Base-by-base conservation (phyloP, 768 basidiomycete species). In the Artomyces pyxidatus region DNA sequence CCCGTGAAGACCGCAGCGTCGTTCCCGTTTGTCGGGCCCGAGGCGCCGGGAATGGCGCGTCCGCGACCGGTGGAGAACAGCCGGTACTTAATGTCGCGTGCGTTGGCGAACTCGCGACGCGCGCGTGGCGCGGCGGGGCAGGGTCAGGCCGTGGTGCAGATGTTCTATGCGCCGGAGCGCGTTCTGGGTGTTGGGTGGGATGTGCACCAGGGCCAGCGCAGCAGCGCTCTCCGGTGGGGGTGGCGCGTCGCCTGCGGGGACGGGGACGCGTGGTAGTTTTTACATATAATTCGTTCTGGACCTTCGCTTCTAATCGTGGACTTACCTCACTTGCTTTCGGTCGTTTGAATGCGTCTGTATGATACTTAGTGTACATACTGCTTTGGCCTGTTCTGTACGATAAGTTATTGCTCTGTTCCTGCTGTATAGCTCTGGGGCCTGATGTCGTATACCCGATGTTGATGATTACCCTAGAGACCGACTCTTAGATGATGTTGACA, bases 1-100 rank as follows among this genome's bases (percentile, higher is more conserved):
- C 27, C 19, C 5, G 16, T 38, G 0, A 17, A 23, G 37, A 6
- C 16, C 37, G 37, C 47, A 58, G 21, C 69, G 27, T 71, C 66
- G 41, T 75, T 58, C 42, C 73, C 63, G 45, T 71, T 60, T 63
- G 73, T 57, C 66, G 73, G 27, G 69, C 66, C 64, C 58, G 45
- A 26, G 44, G 47, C 44, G 22, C 49, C 54, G 9, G 63, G 70
- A 44, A 60, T 63, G 5, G 71, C 73, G 55, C 73, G 83, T 25
- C 67, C 77, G 55, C 71, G 84, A 7, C 76, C 75, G 3, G 71
- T 84, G 5, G 67, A 75, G 46, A 85, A 86, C 56, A 81, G 81
- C 6, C 69, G 76, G 38, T 69, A 75, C 51, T 67, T 85, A 44
- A 68, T 81, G 3, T 59, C 85, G 37, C 72, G 71, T 59, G 84